phyloP scores from a whole-genome alignment of 768 basidiomycete genomes.

The Suillus weaverae region DNA sequence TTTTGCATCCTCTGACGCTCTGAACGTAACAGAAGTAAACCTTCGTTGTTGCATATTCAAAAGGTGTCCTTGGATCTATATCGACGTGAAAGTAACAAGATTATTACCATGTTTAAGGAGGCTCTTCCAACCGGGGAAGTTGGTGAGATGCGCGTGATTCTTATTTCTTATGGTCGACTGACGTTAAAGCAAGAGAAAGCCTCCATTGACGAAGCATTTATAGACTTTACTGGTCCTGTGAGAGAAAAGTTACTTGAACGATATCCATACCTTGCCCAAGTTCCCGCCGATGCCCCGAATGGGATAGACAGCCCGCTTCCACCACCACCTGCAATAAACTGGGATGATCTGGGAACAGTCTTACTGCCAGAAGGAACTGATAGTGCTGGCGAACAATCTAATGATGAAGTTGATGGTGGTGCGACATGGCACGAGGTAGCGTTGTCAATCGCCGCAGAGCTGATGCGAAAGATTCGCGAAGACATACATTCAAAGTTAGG shows the following conservation, averaged over 20 bases:
- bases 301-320: constrained; percentile 81
- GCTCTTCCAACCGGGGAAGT: constrained; percentile 77
- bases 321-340: constrained; percentile 61
- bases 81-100: constrained; percentile 85
- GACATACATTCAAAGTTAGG: constrained; percentile 71
- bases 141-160: constrained; percentile 45
- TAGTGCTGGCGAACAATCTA: constrained; percentile 14
- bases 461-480: constrained; percentile 74
- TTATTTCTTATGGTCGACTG: constrained; percentile 4
- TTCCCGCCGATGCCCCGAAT: constrained; percentile 65
- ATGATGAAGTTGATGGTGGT: constrained; percentile 30
- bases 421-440: constrained; percentile 92
- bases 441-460: constrained; percentile 81
- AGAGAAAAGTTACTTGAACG: constrained; percentile 69
- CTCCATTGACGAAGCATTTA: constrained; percentile 95
- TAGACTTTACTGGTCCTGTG: constrained; percentile 86
- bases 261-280: constrained; percentile 73
- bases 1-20: background rate
- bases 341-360: constrained; percentile 58
- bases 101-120: constrained; percentile 80
- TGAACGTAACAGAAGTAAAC: constrained; percentile 2
- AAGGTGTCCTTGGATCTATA: constrained; percentile 94
- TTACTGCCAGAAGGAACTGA: constrained; percentile 33
- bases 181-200: constrained; percentile 72
- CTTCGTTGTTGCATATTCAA: constrained; percentile 26